Base-by-base conservation (phyloP, 352 stramenopile species). In the Phytopythium mirpurense region DNA sequence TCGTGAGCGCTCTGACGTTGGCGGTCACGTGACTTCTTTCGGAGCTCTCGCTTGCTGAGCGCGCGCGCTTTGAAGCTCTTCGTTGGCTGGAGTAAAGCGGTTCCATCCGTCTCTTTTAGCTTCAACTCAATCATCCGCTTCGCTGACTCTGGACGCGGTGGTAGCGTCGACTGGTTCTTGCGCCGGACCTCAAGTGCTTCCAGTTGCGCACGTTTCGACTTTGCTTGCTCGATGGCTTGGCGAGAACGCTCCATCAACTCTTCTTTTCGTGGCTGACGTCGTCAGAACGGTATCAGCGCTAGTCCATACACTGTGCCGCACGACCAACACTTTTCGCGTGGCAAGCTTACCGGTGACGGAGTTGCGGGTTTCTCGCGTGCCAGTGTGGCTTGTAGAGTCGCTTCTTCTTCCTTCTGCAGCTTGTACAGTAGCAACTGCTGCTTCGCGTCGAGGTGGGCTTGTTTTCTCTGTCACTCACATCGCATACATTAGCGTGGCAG, bases 341-440 rank as follows among this genome's bases (percentile, higher is more conserved):
- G 14, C 31, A 10, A 49, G 27, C 21, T 12, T 56, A 86, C 77
- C 32, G 63, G 64, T 37, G 68, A 72, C 18, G 54, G 53, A 19
- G 60, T 54, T 61, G 57, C 5, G 36, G 47, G 16, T 16, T 45
- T 16, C 56, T 70, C 44, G 42, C 14, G 41, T 57, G 43, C 21
- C 32, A 27, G 7, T 15, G 48, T 29, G 4, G 68, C 26, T 8
- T 72, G 44, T 21, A 65, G 38, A n/a, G 53, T 54, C 8, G 63
- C 56, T 37, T 88, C 78, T 68, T 93, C 66, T 26, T 93, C 78
- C 55, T 88, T 88, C n/a, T 80, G 65, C 14, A 90, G 56, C 38
- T 85, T 89, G 57, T 90, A 90, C 21, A 90, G 29, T 31, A 83
- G 34, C 18, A 93, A 40, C 45, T 90, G 82, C 54, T 93, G 79